phyloP scores from a whole-genome alignment of 2,329 filamentous ascomycete species.

The Trichoderma sp. region DNA sequence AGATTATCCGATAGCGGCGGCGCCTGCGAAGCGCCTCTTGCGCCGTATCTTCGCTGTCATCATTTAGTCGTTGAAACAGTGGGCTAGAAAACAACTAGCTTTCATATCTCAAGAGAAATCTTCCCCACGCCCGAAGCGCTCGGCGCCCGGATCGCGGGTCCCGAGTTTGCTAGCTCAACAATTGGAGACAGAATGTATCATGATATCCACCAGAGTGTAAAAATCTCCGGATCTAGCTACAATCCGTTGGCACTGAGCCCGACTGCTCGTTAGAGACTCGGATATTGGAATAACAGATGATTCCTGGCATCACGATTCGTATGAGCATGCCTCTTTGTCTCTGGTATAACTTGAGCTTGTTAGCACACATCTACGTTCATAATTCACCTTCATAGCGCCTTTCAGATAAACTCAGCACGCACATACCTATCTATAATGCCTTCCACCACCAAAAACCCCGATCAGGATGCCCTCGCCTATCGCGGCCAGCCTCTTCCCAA shows the following conservation, averaged over 20 bases:
- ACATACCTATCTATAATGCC: neutral
- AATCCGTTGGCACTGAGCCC: neutral
- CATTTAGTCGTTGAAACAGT: neutral
- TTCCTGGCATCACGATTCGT: neutral
- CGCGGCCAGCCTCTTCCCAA: neutral
- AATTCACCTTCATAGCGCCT: neutral
- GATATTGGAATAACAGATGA: neutral
- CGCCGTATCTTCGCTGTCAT: neutral
- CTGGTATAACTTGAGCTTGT: neutral
- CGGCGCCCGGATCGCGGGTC: neutral
- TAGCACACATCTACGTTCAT: neutral
- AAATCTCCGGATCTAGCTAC: neutral
- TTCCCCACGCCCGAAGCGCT: neutral
- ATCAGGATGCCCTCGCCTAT: neutral
- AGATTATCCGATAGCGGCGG: neutral
- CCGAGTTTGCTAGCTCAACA: neutral
- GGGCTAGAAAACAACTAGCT: neutral
- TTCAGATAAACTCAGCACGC: neutral
- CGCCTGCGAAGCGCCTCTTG: neutral
- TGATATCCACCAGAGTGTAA: neutral
- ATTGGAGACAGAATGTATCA: neutral
- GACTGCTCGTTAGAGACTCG: neutral
- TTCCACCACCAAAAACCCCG: neutral
- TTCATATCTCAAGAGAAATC: neutral
- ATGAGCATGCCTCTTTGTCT: neutral